These are phyloP conservation scores for Heliamphora pulchella DNA, from an alignment of 179 eudicot genomes.

Conservation along the genomic window DNA sequence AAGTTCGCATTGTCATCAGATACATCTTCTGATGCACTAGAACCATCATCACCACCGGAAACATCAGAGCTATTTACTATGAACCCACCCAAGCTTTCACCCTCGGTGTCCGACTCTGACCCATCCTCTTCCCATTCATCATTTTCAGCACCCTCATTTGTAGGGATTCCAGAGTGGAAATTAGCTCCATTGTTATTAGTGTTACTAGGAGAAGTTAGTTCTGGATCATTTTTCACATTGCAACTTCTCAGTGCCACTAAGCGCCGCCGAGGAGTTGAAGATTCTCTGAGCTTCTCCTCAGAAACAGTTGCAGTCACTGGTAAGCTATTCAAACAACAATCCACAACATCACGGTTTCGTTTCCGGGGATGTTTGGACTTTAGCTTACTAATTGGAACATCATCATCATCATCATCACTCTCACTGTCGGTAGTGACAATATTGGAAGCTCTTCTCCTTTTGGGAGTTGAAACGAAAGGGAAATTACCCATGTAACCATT, in stretches of 20 bases:
- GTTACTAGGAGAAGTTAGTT: conserved; percentile 7
- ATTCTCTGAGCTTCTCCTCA: conserved; percentile 13
- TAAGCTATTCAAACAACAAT: conserved; percentile 8
- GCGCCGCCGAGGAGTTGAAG: conserved; percentile 23
- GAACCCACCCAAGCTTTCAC: conserved; percentile 48
- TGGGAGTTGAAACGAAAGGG: conserved; percentile 18
- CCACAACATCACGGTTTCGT: conserved; percentile 11
- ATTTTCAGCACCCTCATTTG: conserved; percentile 16
- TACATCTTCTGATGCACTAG: conserved; percentile 27
- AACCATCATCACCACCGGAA: conserved; percentile 25
- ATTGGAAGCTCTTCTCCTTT: conserved; percentile 34
- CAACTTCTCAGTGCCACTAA: conserved; percentile 26
- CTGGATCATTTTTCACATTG: conserved; percentile 14
- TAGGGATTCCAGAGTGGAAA: not conserved
- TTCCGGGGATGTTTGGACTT: conserved; percentile 20
- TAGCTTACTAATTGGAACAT: conserved; percentile 45
- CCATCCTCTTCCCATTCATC: conserved; percentile 28
- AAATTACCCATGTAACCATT: conserved; percentile 13
- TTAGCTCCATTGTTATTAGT: conserved; percentile 5
- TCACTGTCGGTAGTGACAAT: conserved; percentile 40
- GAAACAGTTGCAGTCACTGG: conserved; percentile 13
- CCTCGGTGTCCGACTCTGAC: conserved; percentile 31
- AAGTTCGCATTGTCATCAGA: conserved; percentile 34
- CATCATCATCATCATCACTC: conserved; percentile 48
- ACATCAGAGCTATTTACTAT: conserved; percentile 45